Evolutionary conservation across 225 moss, liverwort and hornwort species (phyloP), one percentile per base, ranked within the genome.

Genomic region (Anthoceros angustus): DNA sequence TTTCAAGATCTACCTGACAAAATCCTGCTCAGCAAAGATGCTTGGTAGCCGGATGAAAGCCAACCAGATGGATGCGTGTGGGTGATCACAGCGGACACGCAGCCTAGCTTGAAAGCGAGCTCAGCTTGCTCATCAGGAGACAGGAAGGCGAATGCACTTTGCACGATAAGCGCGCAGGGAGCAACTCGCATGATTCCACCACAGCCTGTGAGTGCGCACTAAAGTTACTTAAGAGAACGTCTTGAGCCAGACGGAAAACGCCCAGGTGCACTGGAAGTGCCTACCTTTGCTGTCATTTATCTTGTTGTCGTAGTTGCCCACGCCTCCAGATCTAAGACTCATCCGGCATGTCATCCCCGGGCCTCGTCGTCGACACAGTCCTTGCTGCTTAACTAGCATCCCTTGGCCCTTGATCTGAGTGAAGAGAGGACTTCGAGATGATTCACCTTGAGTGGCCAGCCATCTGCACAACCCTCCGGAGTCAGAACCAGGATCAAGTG

Each of bases 31-130:
- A 79, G 74, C 25, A 79, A 62, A 18, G 78, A 69, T 18, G 75
- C 78, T 25, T 68, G 78, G 26, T 68, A 70, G 21, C 75, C 78
- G 26, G 78, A 50, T 2, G 78, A 66, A 61, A 75, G 75, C 78
- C 78, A 79, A 40, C 75, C 75, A 9, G 78, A 70, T 25, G 75
- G 78, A 72, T 78, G 78, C 42, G 74, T 69, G 66, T 78, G 78
- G 8, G 78, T 78, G 42, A 74, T 67, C 23, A 70, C 75, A 61
- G 75, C 72, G 16, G 78, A 50, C 14, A 79, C 46, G 42, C 63
- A 65, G 26, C 78, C 78, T 41, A 79, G 69, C 64, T 75, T 70
- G 75, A 79, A 78, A 21, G 78, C 78, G 20, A 79, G 72, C 66
- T 70, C 72, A 39, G 75, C 78, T 71, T 75, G 74, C 15, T 70